A percentile compares a stretch with the other conserved stretches of the same genome.
These are phyloP conservation scores for Misopates orontium DNA, from an alignment of 257 asterid species.

Conservation along the genomic window DNA sequence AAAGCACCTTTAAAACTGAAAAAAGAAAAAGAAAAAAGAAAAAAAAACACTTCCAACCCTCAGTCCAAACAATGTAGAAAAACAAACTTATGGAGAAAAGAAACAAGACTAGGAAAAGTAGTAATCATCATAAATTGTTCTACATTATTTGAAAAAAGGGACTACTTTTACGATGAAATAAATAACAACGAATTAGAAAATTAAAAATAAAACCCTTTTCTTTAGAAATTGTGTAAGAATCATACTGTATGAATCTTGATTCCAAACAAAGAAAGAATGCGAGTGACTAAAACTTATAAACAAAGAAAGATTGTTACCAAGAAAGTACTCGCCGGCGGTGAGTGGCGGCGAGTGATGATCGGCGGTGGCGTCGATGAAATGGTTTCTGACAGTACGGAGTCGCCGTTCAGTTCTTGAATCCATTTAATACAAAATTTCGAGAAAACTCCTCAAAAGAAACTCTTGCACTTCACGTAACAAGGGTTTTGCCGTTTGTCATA, in stretches of 20 bases:
- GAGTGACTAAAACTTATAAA: too few relatives aligned
- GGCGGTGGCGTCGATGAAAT: constrained; percentile 35
- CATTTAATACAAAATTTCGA: too few relatives aligned
- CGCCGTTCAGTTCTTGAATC: constrained; percentile 45
- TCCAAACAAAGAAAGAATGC: too few relatives aligned
- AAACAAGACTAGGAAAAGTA: neutral
- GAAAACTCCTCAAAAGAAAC: too few relatives aligned
- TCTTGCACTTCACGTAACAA: too few relatives aligned
- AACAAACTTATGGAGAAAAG: neutral
- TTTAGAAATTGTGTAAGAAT: too few relatives aligned
- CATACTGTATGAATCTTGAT: too few relatives aligned
- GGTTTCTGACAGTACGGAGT: constrained; percentile 38
- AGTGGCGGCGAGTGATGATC: constrained; percentile 25
- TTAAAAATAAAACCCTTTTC: too few relatives aligned
- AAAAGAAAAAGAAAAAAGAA: neutral
- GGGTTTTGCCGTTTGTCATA: too few relatives aligned
- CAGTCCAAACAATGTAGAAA: neutral
- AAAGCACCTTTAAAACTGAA: neutral
- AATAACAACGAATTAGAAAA: too few relatives aligned
- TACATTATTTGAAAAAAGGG: neutral
- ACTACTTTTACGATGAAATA: too few relatives aligned
- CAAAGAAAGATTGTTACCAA: too few relatives aligned
- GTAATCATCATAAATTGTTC: neutral
- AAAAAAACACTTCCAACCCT: neutral
- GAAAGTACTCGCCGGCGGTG: constrained; percentile 41